Percentiles rank a stretch among this genome's conserved stretches.
These are phyloP conservation scores for Stephania cephalantha DNA, from an alignment of 164 flowering plant species.

Conservation along the genomic window DNA sequence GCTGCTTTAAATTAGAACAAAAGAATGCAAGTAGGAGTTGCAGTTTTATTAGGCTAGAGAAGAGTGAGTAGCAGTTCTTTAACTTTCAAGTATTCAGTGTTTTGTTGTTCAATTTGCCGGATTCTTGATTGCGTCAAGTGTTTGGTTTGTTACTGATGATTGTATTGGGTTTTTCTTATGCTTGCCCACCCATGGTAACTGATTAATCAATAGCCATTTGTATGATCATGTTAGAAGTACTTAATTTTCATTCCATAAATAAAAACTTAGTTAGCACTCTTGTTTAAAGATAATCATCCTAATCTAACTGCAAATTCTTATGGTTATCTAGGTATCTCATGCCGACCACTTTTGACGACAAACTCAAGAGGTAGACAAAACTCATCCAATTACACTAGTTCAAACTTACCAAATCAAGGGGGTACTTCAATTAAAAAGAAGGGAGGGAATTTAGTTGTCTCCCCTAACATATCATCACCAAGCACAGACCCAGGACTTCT, in stretches of 20 bases:
- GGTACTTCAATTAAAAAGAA: conserved; percentile 10
- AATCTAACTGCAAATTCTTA: not conserved
- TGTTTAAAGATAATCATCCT: not conserved
- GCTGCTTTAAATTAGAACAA: not conserved
- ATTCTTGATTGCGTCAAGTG: too few relatives aligned
- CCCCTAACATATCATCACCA: conserved; percentile 27
- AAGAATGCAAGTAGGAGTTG: conserved; percentile 3
- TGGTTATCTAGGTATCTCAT: conserved; percentile 12
- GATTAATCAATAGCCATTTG: not conserved
- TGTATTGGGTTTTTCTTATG: too few relatives aligned
- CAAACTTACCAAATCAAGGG: conserved; percentile 8
- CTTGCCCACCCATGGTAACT: too few relatives aligned
- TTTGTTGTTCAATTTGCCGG: too few relatives aligned
- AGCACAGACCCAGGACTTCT: conserved; percentile 28
- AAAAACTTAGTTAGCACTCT: not conserved
- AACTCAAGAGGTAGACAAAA: conserved; percentile 6
- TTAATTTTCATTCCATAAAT: not conserved
- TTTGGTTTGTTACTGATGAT: too few relatives aligned
- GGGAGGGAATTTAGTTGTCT: conserved; percentile 24
- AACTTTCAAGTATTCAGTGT: too few relatives aligned
- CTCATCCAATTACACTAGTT: not conserved
- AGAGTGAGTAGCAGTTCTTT: not conserved
- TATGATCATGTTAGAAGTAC: not conserved
- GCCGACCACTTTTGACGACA: not conserved
- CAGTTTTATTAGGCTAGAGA: not conserved